A percentile compares a stretch with the other conserved stretches of the same genome.
phyloP scores from a whole-genome alignment of 305 asterid genomes.

The Fraxinus sp. region DNA sequence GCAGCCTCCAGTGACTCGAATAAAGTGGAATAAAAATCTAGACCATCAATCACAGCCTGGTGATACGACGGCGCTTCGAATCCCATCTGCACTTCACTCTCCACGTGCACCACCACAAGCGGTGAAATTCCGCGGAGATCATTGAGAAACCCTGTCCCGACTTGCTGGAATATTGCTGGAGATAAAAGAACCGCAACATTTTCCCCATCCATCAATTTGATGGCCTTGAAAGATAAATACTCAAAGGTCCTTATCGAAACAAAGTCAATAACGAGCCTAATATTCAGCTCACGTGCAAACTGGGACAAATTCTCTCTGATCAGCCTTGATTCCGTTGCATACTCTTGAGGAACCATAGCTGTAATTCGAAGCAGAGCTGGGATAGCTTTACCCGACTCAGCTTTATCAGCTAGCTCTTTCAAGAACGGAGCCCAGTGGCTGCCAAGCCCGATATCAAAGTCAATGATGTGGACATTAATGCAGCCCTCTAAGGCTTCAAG shows the following conservation, averaged over 20 bases:
- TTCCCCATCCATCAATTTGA: conserved; percentile 71
- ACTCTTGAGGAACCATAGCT: conserved; percentile 75
- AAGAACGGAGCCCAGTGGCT: conserved; percentile 97
- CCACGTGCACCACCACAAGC: conserved; percentile 83
- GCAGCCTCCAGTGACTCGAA: conserved; percentile 79
- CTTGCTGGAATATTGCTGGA: conserved; percentile 46
- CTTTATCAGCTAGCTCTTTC: conserved; percentile 70
- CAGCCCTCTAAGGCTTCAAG: conserved; percentile 76
- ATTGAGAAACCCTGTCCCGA: conserved; percentile 21
- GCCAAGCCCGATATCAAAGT: conserved; percentile 83
- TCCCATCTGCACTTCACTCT: conserved; percentile 59
- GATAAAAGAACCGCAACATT: conserved; percentile 64
- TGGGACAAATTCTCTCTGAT: conserved; percentile 61
- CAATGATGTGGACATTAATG: conserved; percentile 68
- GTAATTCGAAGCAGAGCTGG: conserved; percentile 58
- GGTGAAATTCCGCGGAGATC: conserved; percentile 65
- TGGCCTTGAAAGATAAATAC: conserved; percentile 57
- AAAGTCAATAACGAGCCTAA: conserved; percentile 65
- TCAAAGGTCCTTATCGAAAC: conserved; percentile 54
- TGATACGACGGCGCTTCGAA: conserved; percentile 53
- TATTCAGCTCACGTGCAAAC: conserved; percentile 69
- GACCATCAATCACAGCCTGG: conserved; percentile 76
- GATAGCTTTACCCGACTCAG: conserved; percentile 40
- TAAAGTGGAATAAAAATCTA: conserved; percentile 76
- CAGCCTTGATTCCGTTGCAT: conserved; percentile 57